Evolutionary conservation across 2,329 filamentous ascomycete species (phyloP).

Genomic region (Westerdykella aurantiaca): DNA sequence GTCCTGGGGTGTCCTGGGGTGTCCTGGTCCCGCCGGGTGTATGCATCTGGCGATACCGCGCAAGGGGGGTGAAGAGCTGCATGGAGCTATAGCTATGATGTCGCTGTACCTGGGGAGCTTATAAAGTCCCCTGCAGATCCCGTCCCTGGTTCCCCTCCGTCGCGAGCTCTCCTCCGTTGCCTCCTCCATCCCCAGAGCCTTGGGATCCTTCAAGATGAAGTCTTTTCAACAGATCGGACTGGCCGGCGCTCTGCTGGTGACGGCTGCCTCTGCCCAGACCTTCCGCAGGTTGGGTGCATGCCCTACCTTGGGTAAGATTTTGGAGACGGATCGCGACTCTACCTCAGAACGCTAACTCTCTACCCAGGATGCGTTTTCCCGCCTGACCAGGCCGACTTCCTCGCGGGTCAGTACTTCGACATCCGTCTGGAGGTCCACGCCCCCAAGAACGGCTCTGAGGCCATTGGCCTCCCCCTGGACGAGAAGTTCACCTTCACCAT

Average conservation of each 20-base stretch:
- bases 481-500: slow-evolving; percentile 71
- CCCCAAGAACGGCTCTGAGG: slow-evolving; percentile 74
- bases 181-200: not conserved
- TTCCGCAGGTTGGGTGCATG: slow-evolving; percentile 53
- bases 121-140: not conserved
- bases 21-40: too few relatives aligned
- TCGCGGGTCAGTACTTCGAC: slow-evolving; percentile 78
- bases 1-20: too few relatives aligned
- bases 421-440: slow-evolving; percentile 78
- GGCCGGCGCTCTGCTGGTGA: slow-evolving; percentile 24
- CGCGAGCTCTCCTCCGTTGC: not conserved
- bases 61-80: not conserved
- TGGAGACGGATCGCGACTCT: not conserved
- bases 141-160: not conserved
- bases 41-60: too few relatives aligned
- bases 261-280: slow-evolving; percentile 43
- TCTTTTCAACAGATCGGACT: slow-evolving; percentile 21
- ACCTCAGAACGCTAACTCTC: not conserved
- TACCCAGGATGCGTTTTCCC: slow-evolving; percentile 47
- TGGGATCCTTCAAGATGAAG: slow-evolving; percentile 24
- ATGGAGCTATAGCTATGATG: not conserved
- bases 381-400: slow-evolving; percentile 66
- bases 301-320: slow-evolving; percentile 46
- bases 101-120: not conserved
- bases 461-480: slow-evolving; percentile 64